Evolutionary conservation across 768 basidiomycete species (phyloP), one percentile per base, ranked within the genome.

Genomic region (Tylopilus felleus): DNA sequence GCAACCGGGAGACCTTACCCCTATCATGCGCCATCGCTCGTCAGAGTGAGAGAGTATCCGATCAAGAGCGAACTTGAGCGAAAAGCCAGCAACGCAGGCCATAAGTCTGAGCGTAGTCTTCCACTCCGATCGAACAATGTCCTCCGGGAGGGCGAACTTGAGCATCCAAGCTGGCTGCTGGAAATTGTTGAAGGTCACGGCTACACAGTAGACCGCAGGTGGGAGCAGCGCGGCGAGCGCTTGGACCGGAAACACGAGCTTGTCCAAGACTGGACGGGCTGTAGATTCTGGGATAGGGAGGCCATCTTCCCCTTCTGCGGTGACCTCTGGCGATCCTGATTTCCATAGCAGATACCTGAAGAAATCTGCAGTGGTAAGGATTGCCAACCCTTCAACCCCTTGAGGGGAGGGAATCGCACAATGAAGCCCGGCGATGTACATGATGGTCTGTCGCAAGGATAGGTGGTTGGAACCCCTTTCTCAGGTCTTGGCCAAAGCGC

Each of bases 141-240:
- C 54, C 6, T 63, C 51, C 1, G 71, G 66, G 22, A 74, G 53
- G 39, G 65, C 60, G 9, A 61, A 60, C 45, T 45, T 62, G 16
- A 23, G 40, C 63, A 73, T 61, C 74, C 74, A 75, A n/a, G 60
- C 51, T 5, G 74, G 73, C 57, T 74, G 74, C 25, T 64, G 56
- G 38, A 76, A 59, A 9, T 61, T 53, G 49, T 72, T 73, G 23
- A 64, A 35, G 7, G 53, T 51, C n/a, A 74, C 61, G 8, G 59
- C 57, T 12, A 50, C 39, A 22, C 68, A 62, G 49, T 71, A 75
- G 4, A 67, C 52, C 1, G 60, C 51, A 17, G 73, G 71, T 27
- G 69, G 61, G 39, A 65, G 36, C 39, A 66, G 25, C 14, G 54
- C 44, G 0, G 67, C 57, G 9, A 65, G 29, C 8, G 56, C 62